Conservation (phyloP, 768 basidiomycete species). For the Mycena belliarum region DNA sequence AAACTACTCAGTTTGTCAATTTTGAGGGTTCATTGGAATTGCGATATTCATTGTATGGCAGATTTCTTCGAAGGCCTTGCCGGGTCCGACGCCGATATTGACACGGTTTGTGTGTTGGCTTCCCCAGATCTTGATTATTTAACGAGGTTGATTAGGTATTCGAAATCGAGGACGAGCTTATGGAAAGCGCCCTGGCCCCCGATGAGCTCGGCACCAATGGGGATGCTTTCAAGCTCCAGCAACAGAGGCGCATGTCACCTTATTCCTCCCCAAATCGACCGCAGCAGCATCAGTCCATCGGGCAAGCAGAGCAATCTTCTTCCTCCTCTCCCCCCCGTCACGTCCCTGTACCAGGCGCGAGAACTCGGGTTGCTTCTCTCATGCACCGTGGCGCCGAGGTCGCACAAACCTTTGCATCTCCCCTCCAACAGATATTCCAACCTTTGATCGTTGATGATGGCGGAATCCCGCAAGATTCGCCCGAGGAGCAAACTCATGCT, state of each 20-base stretch:
- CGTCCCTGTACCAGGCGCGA: conserved; percentile 3
- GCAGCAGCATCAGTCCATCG: background rate
- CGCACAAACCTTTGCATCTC: conserved; percentile 50
- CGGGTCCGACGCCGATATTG: conserved; percentile 74
- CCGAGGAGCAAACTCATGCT: background rate
- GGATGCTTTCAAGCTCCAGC: conserved; percentile 25
- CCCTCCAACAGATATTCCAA: conserved; percentile 75
- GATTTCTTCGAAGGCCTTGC: conserved; percentile 79
- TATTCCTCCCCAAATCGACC: conserved; percentile 27
- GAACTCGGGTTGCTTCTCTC: conserved; percentile 46
- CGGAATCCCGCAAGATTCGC: conserved; percentile 34
- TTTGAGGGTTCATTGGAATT: background rate
- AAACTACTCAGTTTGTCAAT: conserved; percentile 68
- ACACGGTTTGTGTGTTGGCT: conserved; percentile 50
- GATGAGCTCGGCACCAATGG: conserved; percentile 10
- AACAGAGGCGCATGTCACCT: conserved; percentile 33
- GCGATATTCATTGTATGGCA: conserved; percentile 28
- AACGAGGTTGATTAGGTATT: conserved; percentile 55
- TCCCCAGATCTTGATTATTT: background rate
- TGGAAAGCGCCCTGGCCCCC: conserved; percentile 53
- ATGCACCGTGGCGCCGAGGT: conserved; percentile 39
- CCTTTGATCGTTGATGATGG: conserved; percentile 59
- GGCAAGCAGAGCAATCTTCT: conserved; percentile 30
- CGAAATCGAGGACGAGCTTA: conserved; percentile 70
- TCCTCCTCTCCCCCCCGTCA: conserved; percentile 28